Conservation (phyloP, 139 green algal genomes). For the Mychonastes homosphaera region DNA sequence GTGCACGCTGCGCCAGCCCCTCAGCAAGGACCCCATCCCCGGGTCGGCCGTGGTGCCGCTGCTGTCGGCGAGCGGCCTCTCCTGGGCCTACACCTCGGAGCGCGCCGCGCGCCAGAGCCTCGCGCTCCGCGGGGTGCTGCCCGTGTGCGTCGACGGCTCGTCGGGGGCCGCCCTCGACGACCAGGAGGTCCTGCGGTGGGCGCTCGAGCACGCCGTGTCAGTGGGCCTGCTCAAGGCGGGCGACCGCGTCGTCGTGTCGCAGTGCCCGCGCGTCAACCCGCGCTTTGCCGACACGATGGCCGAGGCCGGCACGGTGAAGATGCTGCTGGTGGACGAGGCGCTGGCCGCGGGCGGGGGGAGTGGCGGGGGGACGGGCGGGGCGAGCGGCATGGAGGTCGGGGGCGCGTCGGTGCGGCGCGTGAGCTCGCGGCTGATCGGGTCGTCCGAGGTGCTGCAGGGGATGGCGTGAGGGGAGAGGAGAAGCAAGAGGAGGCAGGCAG, state of each 20-base stretch:
- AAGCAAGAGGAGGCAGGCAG: no score
- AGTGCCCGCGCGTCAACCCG: slow-evolving; percentile 36
- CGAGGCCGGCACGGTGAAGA: slow-evolving; percentile 44
- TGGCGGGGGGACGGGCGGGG: no score
- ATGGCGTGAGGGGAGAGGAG: no score
- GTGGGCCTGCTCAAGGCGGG: slow-evolving; percentile 27
- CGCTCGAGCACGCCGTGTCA: not conserved
- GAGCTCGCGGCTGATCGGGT: no score
- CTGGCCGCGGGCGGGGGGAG: no score
- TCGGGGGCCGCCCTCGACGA: no score
- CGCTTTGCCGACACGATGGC: slow-evolving; percentile 28
- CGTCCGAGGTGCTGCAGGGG: no score
- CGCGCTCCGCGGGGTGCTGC: slow-evolving; percentile 39
- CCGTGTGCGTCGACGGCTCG: slow-evolving; percentile 33
- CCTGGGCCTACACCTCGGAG: slow-evolving; percentile 24
- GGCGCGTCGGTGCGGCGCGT: no score
- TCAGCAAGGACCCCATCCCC: not conserved
- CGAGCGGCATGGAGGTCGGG: no score
- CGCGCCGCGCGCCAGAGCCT: slow-evolving; percentile 38
- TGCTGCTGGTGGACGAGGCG: no score
- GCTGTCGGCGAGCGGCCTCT: slow-evolving; percentile 19
- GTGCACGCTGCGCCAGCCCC: not conserved
- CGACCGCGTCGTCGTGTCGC: slow-evolving; percentile 39
- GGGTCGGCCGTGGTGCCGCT: slow-evolving; percentile 25
- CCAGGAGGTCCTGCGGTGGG: no score